Evolutionary conservation across 1,284 basidiomycete genomes (phyloP).

Genomic region (Hymenochaete sp.): DNA sequence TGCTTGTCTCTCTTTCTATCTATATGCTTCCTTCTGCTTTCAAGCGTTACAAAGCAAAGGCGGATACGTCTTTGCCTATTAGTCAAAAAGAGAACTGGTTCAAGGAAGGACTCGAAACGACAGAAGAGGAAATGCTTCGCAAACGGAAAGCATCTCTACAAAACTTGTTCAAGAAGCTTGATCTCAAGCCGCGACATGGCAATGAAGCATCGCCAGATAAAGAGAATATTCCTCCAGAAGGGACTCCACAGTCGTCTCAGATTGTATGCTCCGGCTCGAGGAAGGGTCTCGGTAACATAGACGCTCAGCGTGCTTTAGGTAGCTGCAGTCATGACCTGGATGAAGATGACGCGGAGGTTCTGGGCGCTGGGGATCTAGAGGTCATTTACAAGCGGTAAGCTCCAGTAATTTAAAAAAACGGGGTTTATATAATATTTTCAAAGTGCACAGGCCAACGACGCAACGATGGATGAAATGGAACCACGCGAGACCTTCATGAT

Average conservation of each 20-base stretch:
- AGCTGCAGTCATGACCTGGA: conserved; percentile 33
- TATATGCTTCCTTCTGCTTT: conserved; percentile 64
- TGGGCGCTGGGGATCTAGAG: conserved; percentile 71
- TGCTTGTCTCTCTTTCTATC: conserved; percentile 62
- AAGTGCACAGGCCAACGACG: conserved; percentile 81
- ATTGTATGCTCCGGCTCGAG: not conserved
- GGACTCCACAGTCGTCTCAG: not conserved
- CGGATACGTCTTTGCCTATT: conserved; percentile 27
- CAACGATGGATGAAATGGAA: conserved; percentile 71
- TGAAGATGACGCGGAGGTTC: conserved; percentile 64
- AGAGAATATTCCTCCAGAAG: conserved; percentile 10
- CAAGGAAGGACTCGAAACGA: conserved; percentile 67
- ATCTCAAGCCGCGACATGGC: conserved; percentile 45
- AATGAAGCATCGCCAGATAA: conserved; percentile 25
- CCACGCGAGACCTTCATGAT: conserved; percentile 76
- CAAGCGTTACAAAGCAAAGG: conserved; percentile 33
- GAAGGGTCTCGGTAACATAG: conserved; percentile 22
- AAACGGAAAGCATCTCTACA: conserved; percentile 66
- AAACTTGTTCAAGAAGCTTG: conserved; percentile 55
- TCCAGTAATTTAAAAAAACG: not conserved
- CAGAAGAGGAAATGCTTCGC: conserved; percentile 63
- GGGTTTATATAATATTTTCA: not conserved
- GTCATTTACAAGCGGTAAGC: conserved; percentile 71
- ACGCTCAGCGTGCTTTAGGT: conserved; percentile 35
- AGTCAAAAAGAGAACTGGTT: conserved; percentile 34